phyloP scores from a whole-genome alignment of 176 grass and related monocot species.

The Oryza australiensis region DNA sequence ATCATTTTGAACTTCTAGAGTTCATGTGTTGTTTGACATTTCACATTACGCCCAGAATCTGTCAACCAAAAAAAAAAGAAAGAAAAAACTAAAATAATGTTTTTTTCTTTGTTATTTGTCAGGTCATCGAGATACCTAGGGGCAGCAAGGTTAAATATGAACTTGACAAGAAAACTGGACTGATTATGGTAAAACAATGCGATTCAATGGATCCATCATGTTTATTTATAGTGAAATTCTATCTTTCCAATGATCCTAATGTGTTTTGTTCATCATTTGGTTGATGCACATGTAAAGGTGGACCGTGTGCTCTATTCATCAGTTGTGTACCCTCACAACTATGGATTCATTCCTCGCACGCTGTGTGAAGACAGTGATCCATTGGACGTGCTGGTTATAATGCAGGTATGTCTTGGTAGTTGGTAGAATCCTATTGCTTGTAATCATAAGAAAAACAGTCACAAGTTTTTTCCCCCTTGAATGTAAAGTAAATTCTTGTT shows the following conservation, averaged over 20 bases:
- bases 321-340: conserved; percentile 96
- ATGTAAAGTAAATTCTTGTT: neutral
- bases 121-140: conserved; percentile 93
- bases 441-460: neutral
- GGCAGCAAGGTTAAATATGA: conserved; percentile 99
- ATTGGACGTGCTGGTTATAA: conserved; percentile 92
- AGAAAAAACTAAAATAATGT: neutral
- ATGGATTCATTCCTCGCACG: conserved; percentile 97
- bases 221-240: neutral
- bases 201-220: neutral
- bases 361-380: conserved; percentile 97
- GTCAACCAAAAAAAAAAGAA: neutral
- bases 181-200: conserved; percentile 63
- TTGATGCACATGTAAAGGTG: conserved; percentile 46
- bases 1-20: neutral
- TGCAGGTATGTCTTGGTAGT: conserved; percentile 65
- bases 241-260: neutral
- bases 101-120: neutral
- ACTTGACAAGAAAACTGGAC: conserved; percentile 96
- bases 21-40: neutral
- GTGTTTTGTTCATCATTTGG: conserved; percentile 7
- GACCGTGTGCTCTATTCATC: conserved; percentile 96
- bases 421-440: neutral
- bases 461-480: neutral
- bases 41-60: neutral